Evolutionary conservation across 2,329 filamentous ascomycete species (phyloP).

Genomic region (Cytospora paraplurivora): DNA sequence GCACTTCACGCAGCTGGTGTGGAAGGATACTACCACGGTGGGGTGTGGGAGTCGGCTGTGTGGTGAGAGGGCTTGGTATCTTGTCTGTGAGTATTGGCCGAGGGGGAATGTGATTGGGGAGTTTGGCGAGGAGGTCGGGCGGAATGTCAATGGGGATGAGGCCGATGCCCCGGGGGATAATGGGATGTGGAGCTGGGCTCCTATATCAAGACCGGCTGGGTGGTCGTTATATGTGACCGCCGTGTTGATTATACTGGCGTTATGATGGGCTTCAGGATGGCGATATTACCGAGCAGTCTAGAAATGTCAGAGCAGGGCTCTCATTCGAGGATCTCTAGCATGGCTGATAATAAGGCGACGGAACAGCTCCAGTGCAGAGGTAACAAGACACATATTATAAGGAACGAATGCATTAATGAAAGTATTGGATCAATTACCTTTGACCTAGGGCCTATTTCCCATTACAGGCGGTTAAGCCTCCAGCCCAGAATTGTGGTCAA

Average conservation of each 20-base stretch:
- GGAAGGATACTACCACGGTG: slow-evolving; percentile 62
- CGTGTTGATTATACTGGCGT: not conserved
- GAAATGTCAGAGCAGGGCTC: not conserved
- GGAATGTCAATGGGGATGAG: slow-evolving; percentile 35
- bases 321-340: not conserved
- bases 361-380: not conserved
- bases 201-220: not conserved
- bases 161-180: slow-evolving; percentile 3
- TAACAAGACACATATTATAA: too few relatives aligned
- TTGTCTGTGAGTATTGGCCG: slow-evolving; percentile 72
- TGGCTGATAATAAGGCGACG: not conserved
- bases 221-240: not conserved
- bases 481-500: slow-evolving; percentile 16
- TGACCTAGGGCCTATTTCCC: not conserved
- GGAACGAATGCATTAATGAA: not conserved
- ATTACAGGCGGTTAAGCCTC: not conserved
- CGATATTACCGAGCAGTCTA: not conserved
- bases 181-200: slow-evolving; percentile 14
- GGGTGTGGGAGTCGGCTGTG: slow-evolving; percentile 56
- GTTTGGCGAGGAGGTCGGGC: slow-evolving; percentile 50
- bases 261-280: not conserved
- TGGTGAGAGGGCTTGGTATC: slow-evolving; percentile 58
- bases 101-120: slow-evolving; percentile 62
- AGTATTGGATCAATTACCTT: not conserved
- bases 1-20: slow-evolving; percentile 75